Base-by-base conservation (phyloP, 805 yeast genomes). In the Lachancea sp. region DNA sequence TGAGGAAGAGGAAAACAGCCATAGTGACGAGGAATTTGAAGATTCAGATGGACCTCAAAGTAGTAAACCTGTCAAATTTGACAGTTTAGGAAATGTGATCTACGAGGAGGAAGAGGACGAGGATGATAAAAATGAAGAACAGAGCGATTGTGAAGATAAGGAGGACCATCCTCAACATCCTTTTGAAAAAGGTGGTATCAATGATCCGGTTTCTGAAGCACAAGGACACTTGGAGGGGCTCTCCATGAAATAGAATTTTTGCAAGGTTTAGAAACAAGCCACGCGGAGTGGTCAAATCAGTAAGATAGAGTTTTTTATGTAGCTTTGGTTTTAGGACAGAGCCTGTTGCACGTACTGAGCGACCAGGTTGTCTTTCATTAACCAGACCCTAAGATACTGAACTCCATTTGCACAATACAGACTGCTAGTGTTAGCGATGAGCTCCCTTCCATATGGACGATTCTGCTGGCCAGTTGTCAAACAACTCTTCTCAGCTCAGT, bases 31-130 rank as follows among this genome's bases (percentile, higher is more conserved):
- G 17, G 63, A 51, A 5, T 58, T 49, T 1, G 61, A 50, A 16
- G 57, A 46, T 18, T 55, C 49, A 12, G 55, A 45, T 9, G 53
- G 27, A 3, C 26, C 12, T 15, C 13, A 41, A 17, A 17, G 11
- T 31, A 33, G n/a, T 25, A 8, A 38, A 46, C 25, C 31, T 41
- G 42, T 41, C 3, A 60, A 58, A 18, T 58, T 54, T 18, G 65
- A 59, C 40, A 52, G 55, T 5, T 47, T 59, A 19, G 65, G 64
- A 26, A 59, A 59, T 29, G 36, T 49, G 18, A 53, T 58, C 16
- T 50, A 45, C 17, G 56, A 46, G 13, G 48, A 39, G 17, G 36
- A 27, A 10, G 47, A 47, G 8, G 46, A 43, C n/a, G 49, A 38
- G 36, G 17, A 38, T 2, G 44, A 47, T 9, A 49, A 42, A 8